A percentile compares a stretch with the other conserved stretches of the same genome.
These are phyloP conservation scores for Pseudocercospora fuligena DNA, from an alignment of 2,329 filamentous ascomycete genomes.

Conservation along the genomic window DNA sequence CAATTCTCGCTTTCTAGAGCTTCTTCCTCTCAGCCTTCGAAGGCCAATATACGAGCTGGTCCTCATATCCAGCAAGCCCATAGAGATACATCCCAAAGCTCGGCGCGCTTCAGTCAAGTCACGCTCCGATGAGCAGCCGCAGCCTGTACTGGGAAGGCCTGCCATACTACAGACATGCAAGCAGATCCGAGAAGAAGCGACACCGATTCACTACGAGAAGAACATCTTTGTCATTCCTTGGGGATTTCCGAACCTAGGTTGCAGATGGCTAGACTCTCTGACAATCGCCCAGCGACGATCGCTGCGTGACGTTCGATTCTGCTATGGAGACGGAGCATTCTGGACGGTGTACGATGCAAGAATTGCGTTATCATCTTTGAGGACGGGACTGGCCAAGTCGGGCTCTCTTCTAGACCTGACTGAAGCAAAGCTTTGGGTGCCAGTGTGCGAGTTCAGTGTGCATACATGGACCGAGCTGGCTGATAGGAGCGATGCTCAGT, in stretches of 20 bases:
- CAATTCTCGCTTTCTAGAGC: conserved; percentile 12
- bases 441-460: conserved; percentile 28
- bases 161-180: conserved; percentile 22
- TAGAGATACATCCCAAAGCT: conserved; percentile 24
- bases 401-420: conserved; percentile 18
- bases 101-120: conserved; percentile 16
- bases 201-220: conserved; percentile 19
- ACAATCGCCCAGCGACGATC: conserved; percentile 16
- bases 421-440: conserved; percentile 23
- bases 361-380: conserved; percentile 14
- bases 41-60: conserved; percentile 23
- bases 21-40: conserved; percentile 18
- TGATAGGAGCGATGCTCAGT: conserved; percentile 20
- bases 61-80: conserved; percentile 15
- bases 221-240: conserved; percentile 26
- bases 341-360: conserved; percentile 25
- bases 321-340: conserved; percentile 29
- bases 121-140: conserved; percentile 6
- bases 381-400: conserved; percentile 15
- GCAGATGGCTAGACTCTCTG: conserved; percentile 24
- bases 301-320: conserved; percentile 27
- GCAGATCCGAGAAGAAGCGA: conserved; percentile 24
- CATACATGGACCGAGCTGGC: conserved; percentile 25
- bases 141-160: conserved; percentile 11
- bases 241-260: conserved; percentile 25